Percentiles rank a stretch among this genome's conserved stretches.
phyloP scores from a whole-genome alignment of 2,329 filamentous ascomycete genomes.

The Clarireedia sp. region DNA sequence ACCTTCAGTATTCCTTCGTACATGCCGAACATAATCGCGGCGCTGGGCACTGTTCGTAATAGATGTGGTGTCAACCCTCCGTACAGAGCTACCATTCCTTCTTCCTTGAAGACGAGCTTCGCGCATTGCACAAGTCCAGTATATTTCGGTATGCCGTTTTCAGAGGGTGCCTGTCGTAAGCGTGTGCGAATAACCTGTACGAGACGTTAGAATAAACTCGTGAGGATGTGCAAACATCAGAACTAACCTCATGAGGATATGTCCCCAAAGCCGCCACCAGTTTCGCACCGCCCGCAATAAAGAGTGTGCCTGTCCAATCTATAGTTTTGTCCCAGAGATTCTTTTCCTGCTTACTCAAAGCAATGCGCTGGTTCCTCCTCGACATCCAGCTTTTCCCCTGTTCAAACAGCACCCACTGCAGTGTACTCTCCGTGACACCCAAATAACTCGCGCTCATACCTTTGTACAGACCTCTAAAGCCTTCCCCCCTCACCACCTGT shows the following conservation, averaged over 20 bases:
- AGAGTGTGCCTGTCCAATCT: slow-evolving; percentile 70
- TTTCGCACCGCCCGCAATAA: slow-evolving; percentile 77
- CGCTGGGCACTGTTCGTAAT: slow-evolving; percentile 81
- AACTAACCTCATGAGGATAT: slow-evolving; percentile 80
- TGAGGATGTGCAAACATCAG: neutral
- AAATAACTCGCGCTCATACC: slow-evolving; percentile 88
- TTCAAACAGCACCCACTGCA: slow-evolving; percentile 94
- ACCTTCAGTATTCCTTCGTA: slow-evolving; percentile 38
- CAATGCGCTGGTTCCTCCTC: slow-evolving; percentile 51
- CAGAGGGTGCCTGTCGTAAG: slow-evolving; percentile 74
- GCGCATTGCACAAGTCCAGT: slow-evolving; percentile 86
- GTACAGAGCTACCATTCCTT: slow-evolving; percentile 79
- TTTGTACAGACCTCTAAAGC: slow-evolving; percentile 75
- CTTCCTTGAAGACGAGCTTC: slow-evolving; percentile 77
- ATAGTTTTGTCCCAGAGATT: slow-evolving; percentile 67
- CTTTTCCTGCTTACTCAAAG: slow-evolving; percentile 51
- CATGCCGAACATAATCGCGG: slow-evolving; percentile 95
- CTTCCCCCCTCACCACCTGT: slow-evolving; percentile 75
- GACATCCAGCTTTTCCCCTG: slow-evolving; percentile 74
- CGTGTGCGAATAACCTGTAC: slow-evolving; percentile 69
- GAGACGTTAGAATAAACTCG: slow-evolving; percentile 4
- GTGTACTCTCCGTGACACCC: slow-evolving; percentile 79
- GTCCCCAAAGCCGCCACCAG: slow-evolving; percentile 75
- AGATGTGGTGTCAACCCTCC: slow-evolving; percentile 88
- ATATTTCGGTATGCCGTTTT: slow-evolving; percentile 69